Evolutionary conservation across 1,284 basidiomycete species (phyloP), one percentile per base, ranked within the genome.

Genomic region (Puccinia triticina): DNA sequence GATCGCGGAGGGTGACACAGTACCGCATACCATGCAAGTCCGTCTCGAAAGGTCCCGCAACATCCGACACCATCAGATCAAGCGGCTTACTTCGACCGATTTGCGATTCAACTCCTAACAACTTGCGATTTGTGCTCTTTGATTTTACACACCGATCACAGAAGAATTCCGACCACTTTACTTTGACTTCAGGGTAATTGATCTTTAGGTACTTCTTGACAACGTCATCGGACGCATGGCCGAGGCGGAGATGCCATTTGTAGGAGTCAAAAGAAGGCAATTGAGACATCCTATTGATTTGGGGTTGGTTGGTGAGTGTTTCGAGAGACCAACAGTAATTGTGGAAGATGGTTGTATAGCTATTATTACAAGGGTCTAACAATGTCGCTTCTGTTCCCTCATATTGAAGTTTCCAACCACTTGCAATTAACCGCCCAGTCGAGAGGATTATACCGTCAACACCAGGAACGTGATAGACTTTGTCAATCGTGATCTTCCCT

Each of bases 261-360:
- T 67, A 67, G 7, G 66, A 29, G 23, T 59, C 55, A 59, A 59
- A 59, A 59, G 55, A 59, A 59, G 55, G 55, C 5, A 59, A 5
- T 59, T 59, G 55, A 8, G 55, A 8, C 7, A 59, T 21, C 23
- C 23, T 59, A 59, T 59, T 59, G 21, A 59, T 8, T 59, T 59
- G 8, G 8, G 23, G 8, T 7, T 7, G 8, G 23, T 59, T 21
- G 8, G 21, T 7, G 21, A 23, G 29, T 7, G 55, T 59, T 59
- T 59, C 29, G 7, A 59, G 8, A 5, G 55, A n/a, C 55, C 55
- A 59, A 59, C 55, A 59, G n/a, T n/a, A n/a, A n/a, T n/a, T n/a
- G n/a, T n/a, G n/a, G n/a, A n/a, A n/a, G n/a, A n/a, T n/a, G n/a
- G 55, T 59, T 5, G 21, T 7, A 59, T n/a, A 59, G 8, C 29